Evolutionary conservation across 345 rosid species (phyloP), one percentile per base, ranked within the genome.

Genomic region (Odontarrhena argentea): DNA sequence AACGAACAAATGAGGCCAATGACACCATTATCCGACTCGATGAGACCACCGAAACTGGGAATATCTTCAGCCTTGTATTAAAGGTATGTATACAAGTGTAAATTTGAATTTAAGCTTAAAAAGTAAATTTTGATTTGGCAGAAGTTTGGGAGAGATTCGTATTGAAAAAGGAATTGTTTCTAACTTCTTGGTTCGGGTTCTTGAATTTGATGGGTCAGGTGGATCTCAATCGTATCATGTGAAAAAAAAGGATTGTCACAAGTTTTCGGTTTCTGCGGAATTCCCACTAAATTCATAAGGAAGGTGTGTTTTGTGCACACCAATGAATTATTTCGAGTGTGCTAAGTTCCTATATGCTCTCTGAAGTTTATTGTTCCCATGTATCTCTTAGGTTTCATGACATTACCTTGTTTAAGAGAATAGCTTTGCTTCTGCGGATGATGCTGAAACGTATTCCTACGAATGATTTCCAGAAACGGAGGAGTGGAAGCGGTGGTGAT

Each of bases 1-100:
- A 88, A 71, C 87, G 97, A 26, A 76, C 84, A 36, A 91, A 88
- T 56, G 96, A 91, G 69, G 99, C 96, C 61, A 76, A 87, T 48
- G 82, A 91, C 76, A 94, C 95, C 54, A 88, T 91, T 60, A 91
- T 94, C 64, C 81, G 99, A 51, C 82, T 92, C 63, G 97, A 94
- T 24, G 95, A 88, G 74, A 82, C 83, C 68, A 81, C 77, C 34
- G 99, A 94, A 77, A 88, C 85, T 7, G 94, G 91, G 80, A 82
- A 44, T 84, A 82, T 71, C 83, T 94, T 76, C 91, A 87, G 57
- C 99, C 99, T 28, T 94, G 99, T 74, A 83, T 94, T 54, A 97
- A 94, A 91, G 99, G 99, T 88, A 85, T n/a, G n/a, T n/a, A n/a
- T n/a, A n/a, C n/a, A n/a, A n/a, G n/a, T n/a, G n/a, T n/a, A n/a